Evolutionary conservation across 805 yeast genomes (phyloP).

Genomic region (Tetrapisispora namnaoensis): DNA sequence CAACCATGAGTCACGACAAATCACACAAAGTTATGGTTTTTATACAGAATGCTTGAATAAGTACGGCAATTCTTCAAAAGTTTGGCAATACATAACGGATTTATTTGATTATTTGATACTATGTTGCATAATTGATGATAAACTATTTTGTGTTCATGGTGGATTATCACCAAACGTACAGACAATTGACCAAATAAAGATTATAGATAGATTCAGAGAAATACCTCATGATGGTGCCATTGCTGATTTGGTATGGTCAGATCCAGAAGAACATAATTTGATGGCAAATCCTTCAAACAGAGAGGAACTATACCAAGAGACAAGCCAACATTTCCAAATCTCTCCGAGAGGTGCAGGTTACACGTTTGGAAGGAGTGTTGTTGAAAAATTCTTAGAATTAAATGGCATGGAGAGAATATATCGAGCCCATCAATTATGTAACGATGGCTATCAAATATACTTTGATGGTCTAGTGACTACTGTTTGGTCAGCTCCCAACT

Average conservation of each 20-base stretch:
- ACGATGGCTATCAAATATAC: conserved; percentile 88
- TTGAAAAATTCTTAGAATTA: conserved; percentile 69
- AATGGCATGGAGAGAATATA: conserved; percentile 74
- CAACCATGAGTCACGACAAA: conserved; percentile 93
- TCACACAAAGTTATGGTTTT: conserved; percentile 94
- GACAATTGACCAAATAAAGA: conserved; percentile 80
- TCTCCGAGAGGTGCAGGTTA: conserved; percentile 98
- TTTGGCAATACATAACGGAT: conserved; percentile 87
- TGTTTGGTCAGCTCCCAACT: conserved; percentile 98
- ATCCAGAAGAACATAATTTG: conserved; percentile 74
- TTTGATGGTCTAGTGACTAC: conserved; percentile 89
- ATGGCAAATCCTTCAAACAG: conserved; percentile 24
- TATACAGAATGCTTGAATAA: conserved; percentile 89
- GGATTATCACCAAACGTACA: conserved; percentile 94
- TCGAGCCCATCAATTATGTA: conserved; percentile 93
- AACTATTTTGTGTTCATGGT: conserved; percentile 92
- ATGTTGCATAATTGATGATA: conserved; percentile 82
- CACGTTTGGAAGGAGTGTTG: conserved; percentile 87
- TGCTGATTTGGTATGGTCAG: conserved; percentile 99
- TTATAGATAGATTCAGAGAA: conserved; percentile 85
- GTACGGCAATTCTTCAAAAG: conserved; percentile 62
- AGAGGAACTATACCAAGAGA: conserved; percentile 16
- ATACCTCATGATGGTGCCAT: conserved; percentile 99
- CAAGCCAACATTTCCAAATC: conserved; percentile 58
- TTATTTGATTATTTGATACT: conserved; percentile 84